phyloP scores from a whole-genome alignment of 257 asterid genomes.

The Henckelia pumila region DNA sequence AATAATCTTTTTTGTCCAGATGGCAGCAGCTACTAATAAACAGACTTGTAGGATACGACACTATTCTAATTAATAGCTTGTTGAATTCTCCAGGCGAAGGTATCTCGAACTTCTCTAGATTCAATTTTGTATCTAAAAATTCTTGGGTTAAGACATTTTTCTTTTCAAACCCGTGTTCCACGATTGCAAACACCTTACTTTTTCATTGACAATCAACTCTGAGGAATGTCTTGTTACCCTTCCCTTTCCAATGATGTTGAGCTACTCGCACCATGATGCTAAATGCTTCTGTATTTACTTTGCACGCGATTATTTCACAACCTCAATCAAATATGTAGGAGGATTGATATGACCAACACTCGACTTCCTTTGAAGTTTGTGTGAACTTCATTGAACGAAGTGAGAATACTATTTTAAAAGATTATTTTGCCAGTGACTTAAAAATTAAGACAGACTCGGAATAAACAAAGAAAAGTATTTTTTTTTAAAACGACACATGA shows the following conservation, averaged over 20 bases:
- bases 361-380: too few species aligned
- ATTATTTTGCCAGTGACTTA: too few species aligned
- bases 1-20: slow-evolving; percentile 43
- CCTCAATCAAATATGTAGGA: slow-evolving; percentile 16
- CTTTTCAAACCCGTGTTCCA: not conserved
- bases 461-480: too few species aligned
- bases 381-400: too few species aligned
- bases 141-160: too few species aligned
- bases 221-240: not conserved
- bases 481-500: too few species aligned
- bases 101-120: slow-evolving; percentile 32
- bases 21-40: slow-evolving; percentile 99
- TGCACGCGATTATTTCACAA: slow-evolving; percentile 13
- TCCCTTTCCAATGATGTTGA: not conserved
- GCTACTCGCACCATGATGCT: slow-evolving; percentile 12
- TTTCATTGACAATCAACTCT: not conserved
- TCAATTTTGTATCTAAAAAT: not conserved
- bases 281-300: slow-evolving; percentile 17
- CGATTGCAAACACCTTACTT: not conserved
- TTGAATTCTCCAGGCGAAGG: slow-evolving; percentile 91
- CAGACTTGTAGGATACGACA: slow-evolving; percentile 95
- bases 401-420: too few species aligned
- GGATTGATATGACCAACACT: too few species aligned
- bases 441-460: too few species aligned
- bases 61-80: slow-evolving; percentile 95